Evolutionary conservation across 257 asterid genomes (phyloP).

Genomic region (Salvia miltiorrhiza): DNA sequence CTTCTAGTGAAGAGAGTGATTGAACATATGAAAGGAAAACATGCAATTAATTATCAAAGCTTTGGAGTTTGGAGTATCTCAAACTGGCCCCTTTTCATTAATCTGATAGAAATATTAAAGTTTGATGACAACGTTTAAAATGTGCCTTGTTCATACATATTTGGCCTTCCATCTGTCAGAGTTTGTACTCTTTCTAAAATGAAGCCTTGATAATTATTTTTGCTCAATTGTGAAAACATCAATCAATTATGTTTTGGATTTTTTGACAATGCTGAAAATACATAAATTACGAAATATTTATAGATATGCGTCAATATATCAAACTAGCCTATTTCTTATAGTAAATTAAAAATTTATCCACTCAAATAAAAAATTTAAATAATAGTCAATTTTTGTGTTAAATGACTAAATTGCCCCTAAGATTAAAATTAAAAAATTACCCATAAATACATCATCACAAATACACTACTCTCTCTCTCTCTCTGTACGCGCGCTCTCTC

Average conservation of each 20-base stretch:
- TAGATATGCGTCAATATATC: too few species aligned
- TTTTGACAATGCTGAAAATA: too few species aligned
- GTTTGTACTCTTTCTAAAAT: not conserved
- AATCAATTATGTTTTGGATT: not conserved
- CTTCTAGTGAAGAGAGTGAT: not conserved
- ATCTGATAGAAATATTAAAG: too few species aligned
- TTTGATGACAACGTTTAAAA: slow-evolving; percentile 3
- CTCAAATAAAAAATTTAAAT: too few species aligned
- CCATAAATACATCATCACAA: too few species aligned
- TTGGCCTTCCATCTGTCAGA: slow-evolving; percentile 7
- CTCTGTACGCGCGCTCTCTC: too few species aligned
- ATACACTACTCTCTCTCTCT: too few species aligned
- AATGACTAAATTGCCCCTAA: too few species aligned
- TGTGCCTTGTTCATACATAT: not conserved
- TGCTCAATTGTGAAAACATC: not conserved
- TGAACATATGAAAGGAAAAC: not conserved
- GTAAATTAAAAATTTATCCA: too few species aligned
- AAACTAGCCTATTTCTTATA: too few species aligned
- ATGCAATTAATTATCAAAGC: not conserved
- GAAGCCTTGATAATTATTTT: not conserved
- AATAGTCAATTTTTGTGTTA: too few species aligned
- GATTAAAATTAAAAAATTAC: too few species aligned
- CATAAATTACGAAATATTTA: not conserved
- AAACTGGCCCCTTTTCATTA: not conserved
- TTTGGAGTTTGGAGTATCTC: not conserved